Evolutionary conservation across 2,329 filamentous ascomycete species (phyloP).

Genomic region (Elsinoe batatas): DNA sequence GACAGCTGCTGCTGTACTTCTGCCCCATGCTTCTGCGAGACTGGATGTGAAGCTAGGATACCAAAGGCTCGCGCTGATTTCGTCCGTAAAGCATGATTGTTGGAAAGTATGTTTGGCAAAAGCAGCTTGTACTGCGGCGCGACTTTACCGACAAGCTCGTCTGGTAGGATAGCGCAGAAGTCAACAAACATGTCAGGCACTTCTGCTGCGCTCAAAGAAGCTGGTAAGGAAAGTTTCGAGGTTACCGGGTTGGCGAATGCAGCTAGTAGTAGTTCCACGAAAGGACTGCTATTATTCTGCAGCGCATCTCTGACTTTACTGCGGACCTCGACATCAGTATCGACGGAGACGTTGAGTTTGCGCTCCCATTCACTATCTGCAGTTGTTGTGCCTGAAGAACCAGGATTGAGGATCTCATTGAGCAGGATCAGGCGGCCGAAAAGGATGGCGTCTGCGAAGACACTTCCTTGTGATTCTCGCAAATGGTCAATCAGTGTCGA

Average conservation of each 20-base stretch:
- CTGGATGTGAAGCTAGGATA: constrained; percentile 58
- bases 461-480: constrained; percentile 27
- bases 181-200: constrained; percentile 39
- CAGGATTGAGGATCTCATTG: constrained; percentile 43
- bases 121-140: constrained; percentile 43
- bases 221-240: constrained; percentile 5
- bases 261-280: constrained; percentile 13
- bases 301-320: constrained; percentile 41
- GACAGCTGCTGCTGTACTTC: constrained; percentile 36
- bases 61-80: constrained; percentile 63
- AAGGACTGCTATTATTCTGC: not conserved
- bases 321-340: constrained; percentile 58
- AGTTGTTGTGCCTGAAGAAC: constrained; percentile 35
- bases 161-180: constrained; percentile 46
- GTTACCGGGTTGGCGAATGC: constrained; percentile 13
- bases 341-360: constrained; percentile 62
- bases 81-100: constrained; percentile 57
- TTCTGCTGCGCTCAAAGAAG: constrained; percentile 11
- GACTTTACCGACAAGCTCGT: constrained; percentile 43
- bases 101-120: constrained; percentile 55
- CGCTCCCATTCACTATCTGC: constrained; percentile 77
- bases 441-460: constrained; percentile 58
- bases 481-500: constrained; percentile 7
- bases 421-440: constrained; percentile 58
- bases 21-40: constrained; percentile 28